These are phyloP conservation scores for Candida silvicultrix DNA, from an alignment of 805 yeast species.

Conservation along the genomic window DNA sequence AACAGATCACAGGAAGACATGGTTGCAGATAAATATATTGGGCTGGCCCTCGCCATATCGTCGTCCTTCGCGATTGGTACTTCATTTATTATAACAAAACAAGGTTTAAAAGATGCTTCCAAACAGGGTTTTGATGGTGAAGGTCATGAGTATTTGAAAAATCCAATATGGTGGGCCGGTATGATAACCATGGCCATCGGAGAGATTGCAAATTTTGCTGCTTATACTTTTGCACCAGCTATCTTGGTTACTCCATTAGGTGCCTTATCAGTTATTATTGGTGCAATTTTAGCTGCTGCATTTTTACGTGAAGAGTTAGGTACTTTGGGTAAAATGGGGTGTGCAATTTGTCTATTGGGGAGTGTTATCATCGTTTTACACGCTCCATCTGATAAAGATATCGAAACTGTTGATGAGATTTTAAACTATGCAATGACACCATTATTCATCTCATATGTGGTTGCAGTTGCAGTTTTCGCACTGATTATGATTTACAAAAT, in stretches of 20 bases:
- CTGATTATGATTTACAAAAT: conserved; percentile 75
- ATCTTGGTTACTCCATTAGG: conserved; percentile 89
- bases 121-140: conserved; percentile 61
- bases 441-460: conserved; percentile 61
- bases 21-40: conserved; percentile 80
- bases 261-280: conserved; percentile 83
- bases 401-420: conserved; percentile 83
- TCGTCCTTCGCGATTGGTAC: conserved; percentile 88
- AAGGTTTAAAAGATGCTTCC: conserved; percentile 72
- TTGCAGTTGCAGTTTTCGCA: conserved; percentile 59
- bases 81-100: conserved; percentile 83
- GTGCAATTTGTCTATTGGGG: conserved; percentile 85
- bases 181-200: conserved; percentile 88
- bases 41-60: conserved; percentile 80
- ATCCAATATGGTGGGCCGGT: conserved; percentile 94
- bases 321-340: conserved; percentile 83
- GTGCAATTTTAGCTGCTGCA: conserved; percentile 83
- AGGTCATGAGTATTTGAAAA: conserved; percentile 71
- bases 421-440: conserved; percentile 75
- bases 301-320: conserved; percentile 86
- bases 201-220: conserved; percentile 88
- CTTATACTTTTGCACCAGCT: conserved; percentile 93
- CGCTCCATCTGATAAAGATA: conserved; percentile 92
- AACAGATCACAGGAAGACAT: conserved; percentile 10
- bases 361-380: conserved; percentile 83